Evolutionary conservation across 805 yeast genomes (phyloP).

Genomic region (Saturnispora dispora): DNA sequence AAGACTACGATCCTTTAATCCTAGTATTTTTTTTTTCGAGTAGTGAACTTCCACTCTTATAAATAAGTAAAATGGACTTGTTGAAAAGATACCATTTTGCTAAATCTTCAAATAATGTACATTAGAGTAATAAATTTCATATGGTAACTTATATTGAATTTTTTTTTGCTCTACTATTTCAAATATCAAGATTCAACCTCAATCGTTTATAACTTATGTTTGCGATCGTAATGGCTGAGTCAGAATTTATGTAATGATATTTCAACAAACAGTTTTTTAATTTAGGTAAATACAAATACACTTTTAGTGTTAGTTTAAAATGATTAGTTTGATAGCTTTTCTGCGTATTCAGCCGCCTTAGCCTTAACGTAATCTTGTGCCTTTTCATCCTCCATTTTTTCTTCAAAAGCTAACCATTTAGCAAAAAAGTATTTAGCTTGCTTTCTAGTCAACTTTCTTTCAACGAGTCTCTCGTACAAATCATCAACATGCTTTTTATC

Average conservation of each 20-base stretch:
- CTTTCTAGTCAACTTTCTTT: constrained; percentile 62
- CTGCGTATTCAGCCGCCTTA: constrained; percentile 67
- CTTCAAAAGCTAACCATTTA: constrained; percentile 83
- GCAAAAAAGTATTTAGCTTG: constrained; percentile 93
- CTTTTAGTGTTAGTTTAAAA: background rate
- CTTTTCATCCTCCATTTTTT: constrained; percentile 55
- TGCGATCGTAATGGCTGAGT: too few relatives aligned
- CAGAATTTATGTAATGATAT: background rate
- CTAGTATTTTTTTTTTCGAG: too few relatives aligned
- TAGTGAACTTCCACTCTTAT: too few relatives aligned
- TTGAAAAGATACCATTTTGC: too few relatives aligned
- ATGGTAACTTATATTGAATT: too few relatives aligned
- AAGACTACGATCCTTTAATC: too few relatives aligned
- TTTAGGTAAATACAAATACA: constrained; percentile 2
- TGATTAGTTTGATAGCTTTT: constrained; percentile 17
- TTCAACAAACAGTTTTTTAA: background rate
- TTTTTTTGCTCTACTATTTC: too few relatives aligned
- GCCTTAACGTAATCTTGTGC: constrained; percentile 80
- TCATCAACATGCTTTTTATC: constrained; percentile 64
- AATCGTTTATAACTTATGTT: too few relatives aligned
- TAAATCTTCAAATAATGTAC: too few relatives aligned
- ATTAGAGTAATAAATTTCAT: too few relatives aligned
- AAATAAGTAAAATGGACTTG: too few relatives aligned
- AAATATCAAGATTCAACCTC: too few relatives aligned
- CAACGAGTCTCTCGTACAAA: constrained; percentile 71